A percentile compares a stretch with the other conserved stretches of the same genome.
Evolutionary conservation across 2,329 filamentous ascomycete genomes (phyloP).

Genomic region (Zymoseptoria crescenta): DNA sequence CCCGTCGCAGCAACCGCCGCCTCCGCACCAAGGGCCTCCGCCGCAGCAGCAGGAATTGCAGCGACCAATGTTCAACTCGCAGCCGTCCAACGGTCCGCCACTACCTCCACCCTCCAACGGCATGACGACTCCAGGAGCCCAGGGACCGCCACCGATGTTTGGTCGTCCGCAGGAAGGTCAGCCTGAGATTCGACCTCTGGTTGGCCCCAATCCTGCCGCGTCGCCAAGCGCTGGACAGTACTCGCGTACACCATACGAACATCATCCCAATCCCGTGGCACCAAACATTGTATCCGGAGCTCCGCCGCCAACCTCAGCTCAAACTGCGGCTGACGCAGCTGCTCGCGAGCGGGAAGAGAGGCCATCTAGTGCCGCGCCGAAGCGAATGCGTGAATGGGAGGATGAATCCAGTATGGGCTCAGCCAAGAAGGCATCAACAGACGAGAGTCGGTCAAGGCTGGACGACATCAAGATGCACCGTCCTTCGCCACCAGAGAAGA

Average conservation of each 20-base stretch:
- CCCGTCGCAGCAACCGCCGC: constrained; percentile 41
- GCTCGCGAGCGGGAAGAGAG: constrained; percentile 62
- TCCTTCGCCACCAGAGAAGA: constrained; percentile 40
- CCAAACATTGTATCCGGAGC: constrained; percentile 61
- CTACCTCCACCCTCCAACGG: constrained; percentile 17
- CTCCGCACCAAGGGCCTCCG: constrained; percentile 39
- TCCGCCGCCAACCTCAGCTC: constrained; percentile 54
- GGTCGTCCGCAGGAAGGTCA: constrained; percentile 53
- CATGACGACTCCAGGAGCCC: constrained; percentile 40
- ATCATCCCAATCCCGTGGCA: constrained; percentile 57
- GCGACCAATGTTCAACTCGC: constrained; percentile 17
- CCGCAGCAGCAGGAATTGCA: constrained; percentile 17
- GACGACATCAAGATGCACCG: constrained; percentile 78
- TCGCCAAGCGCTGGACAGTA: constrained; percentile 78
- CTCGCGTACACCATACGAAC: constrained; percentile 70
- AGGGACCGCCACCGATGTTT: constrained; percentile 59
- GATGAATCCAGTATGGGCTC: constrained; percentile 51
- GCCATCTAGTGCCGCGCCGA: constrained; percentile 69
- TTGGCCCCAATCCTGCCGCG: constrained; percentile 64
- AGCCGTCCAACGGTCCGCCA: constrained; percentile 19
- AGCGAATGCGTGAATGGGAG: constrained; percentile 89
- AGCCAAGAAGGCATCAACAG: constrained; percentile 78
- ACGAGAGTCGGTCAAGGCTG: constrained; percentile 77
- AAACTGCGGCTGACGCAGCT: constrained; percentile 56
- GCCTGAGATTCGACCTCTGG: constrained; percentile 73